A percentile compares a stretch with the other conserved stretches of the same genome.
Evolutionary conservation across 1,139 yeast species (phyloP).

Genomic region (Scheffersomyces insectosa): DNA sequence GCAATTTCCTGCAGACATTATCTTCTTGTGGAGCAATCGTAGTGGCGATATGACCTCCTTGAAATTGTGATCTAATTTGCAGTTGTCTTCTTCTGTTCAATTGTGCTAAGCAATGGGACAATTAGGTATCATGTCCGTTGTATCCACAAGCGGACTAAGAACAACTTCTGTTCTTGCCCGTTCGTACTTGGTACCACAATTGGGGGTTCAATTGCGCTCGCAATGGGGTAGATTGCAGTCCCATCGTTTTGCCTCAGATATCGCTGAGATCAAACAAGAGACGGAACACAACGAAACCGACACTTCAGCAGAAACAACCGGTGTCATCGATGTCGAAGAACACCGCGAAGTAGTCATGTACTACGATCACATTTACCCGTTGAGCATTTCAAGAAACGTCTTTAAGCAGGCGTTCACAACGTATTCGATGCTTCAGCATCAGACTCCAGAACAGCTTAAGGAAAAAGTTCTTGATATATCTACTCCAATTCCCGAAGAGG

Average conservation of each 20-base stretch:
- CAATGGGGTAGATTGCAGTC: too few species aligned
- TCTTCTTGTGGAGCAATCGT: too few species aligned
- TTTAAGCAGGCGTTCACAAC: constrained; percentile 4
- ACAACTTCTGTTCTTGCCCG: too few species aligned
- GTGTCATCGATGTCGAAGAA: constrained; percentile 39
- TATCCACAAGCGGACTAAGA: too few species aligned
- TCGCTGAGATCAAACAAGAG: constrained; percentile 35
- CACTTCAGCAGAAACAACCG: constrained; percentile 41
- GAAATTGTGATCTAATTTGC: too few species aligned
- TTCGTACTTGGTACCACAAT: too few species aligned
- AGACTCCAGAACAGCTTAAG: constrained; percentile 17
- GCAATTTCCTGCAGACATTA: too few species aligned
- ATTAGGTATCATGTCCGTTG: too few species aligned
- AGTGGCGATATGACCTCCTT: too few species aligned
- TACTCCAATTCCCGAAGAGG: constrained; percentile 33
- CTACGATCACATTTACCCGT: constrained; percentile 41
- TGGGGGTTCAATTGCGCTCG: too few species aligned
- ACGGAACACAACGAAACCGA: constrained; percentile 34
- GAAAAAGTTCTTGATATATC: constrained; percentile 24
- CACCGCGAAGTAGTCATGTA: constrained; percentile 37
- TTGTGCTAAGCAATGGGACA: too few species aligned
- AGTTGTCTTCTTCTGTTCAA: too few species aligned
- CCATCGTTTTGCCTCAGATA: constrained; percentile 26
- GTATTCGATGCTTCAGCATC: not conserved
- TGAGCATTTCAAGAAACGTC: constrained; percentile 19